These are phyloP conservation scores for Cryptococcus jaspeensis DNA, from an alignment of 1,284 basidiomycete species.

Conservation along the genomic window DNA sequence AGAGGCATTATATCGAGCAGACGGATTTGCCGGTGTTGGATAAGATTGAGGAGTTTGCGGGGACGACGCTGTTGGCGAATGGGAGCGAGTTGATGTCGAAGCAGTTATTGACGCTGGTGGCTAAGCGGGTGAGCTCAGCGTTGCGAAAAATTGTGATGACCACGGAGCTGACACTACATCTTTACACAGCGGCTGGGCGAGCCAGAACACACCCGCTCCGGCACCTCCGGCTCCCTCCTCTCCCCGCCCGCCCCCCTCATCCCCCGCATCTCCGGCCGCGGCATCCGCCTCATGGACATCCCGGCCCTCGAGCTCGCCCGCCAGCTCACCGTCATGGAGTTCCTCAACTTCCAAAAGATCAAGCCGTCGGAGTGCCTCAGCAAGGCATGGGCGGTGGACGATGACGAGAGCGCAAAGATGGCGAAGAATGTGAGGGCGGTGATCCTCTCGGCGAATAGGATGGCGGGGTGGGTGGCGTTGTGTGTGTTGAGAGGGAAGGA, in stretches of 20 bases:
- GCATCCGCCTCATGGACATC: constrained; percentile 44
- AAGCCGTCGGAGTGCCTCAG: constrained; percentile 86
- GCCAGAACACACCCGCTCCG: constrained; percentile 21
- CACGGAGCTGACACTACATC: not conserved
- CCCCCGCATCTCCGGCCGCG: constrained; percentile 29
- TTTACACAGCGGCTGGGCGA: constrained; percentile 25
- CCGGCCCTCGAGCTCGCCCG: constrained; percentile 87
- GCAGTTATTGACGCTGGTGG: constrained; percentile 66
- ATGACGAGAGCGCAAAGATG: constrained; percentile 14
- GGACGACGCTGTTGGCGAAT: constrained; percentile 58
- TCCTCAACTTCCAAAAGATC: constrained; percentile 80
- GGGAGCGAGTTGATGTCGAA: constrained; percentile 65
- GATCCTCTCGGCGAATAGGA: constrained; percentile 83
- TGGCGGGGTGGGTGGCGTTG: constrained; percentile 84
- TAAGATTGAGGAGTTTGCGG: constrained; percentile 72
- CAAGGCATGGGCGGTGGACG: constrained; percentile 40
- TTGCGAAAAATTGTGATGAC: not conserved
- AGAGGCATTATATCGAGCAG: constrained; percentile 75
- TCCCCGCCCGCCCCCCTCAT: constrained; percentile 40
- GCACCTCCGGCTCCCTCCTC: constrained; percentile 28
- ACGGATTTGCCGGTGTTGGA: constrained; percentile 75
- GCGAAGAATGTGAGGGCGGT: constrained; percentile 63
- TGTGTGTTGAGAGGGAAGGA: constrained; percentile 78
- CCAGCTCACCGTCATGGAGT: constrained; percentile 92
- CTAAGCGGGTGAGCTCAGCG: constrained; percentile 61